Percentiles rank a stretch among this genome's conserved stretches.
These are phyloP conservation scores for Fusarium liriodendri DNA, from an alignment of 2,329 filamentous ascomycete species.

Conservation along the genomic window DNA sequence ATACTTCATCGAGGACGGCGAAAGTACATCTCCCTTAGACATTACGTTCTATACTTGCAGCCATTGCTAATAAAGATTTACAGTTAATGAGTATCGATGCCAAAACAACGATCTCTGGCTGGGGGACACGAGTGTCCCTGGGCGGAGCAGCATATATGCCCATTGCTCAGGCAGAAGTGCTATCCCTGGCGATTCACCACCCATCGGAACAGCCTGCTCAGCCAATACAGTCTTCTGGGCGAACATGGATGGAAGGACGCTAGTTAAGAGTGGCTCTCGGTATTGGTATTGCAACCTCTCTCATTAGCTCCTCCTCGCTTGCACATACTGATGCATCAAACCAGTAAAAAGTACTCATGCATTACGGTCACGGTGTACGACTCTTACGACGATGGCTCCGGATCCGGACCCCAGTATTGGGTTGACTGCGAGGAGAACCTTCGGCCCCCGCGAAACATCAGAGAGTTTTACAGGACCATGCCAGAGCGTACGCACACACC, in stretches of 20 bases:
- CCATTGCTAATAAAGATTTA: neutral
- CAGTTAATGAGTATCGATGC: neutral
- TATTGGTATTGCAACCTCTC: neutral
- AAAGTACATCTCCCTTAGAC: neutral
- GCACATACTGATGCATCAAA: neutral
- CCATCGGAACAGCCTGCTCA: neutral
- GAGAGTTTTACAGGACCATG: neutral
- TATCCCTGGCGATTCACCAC: neutral
- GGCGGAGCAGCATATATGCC: neutral
- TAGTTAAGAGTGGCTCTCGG: neutral
- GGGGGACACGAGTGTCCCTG: neutral
- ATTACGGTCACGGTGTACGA: neutral
- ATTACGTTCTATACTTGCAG: neutral
- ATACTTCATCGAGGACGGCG: neutral
- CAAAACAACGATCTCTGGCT: neutral
- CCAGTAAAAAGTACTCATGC: neutral
- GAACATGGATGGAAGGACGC: neutral
- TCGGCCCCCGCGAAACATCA: neutral
- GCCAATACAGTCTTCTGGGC: neutral
- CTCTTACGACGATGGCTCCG: neutral
- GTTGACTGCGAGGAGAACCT: neutral
- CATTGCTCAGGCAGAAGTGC: neutral
- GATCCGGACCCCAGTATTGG: neutral
- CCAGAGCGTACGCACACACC: neutral
- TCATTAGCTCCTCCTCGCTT: neutral